Conservation (phyloP, 176 grass and related monocot species). For the Phoenix dactylifera region DNA sequence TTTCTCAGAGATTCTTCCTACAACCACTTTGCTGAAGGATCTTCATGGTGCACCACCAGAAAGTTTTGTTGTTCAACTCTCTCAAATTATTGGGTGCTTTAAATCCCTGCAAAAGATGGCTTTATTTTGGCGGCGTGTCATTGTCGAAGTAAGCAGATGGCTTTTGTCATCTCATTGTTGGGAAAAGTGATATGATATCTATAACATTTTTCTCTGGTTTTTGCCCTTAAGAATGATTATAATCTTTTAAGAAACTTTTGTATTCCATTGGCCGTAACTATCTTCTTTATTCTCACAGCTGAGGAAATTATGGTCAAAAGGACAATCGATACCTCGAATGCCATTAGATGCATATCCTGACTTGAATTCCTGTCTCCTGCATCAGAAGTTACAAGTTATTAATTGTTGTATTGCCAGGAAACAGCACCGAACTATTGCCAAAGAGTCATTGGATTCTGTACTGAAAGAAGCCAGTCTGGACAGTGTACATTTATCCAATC, state of each 20-base stretch:
- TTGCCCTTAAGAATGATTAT: no score
- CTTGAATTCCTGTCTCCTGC: conserved; percentile 88
- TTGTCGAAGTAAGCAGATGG: conserved; percentile 47
- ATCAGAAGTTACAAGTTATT: conserved; percentile 96
- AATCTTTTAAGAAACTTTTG: no score
- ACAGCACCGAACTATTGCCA: conserved; percentile 49
- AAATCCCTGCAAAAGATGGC: conserved; percentile 83
- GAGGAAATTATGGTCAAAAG: conserved; percentile 81
- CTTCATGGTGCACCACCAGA: conserved; percentile 79
- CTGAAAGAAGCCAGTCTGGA: conserved; percentile 30
- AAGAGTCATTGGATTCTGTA: conserved; percentile 50
- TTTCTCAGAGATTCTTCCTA: conserved; percentile 24
- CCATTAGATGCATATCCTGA: conserved; percentile 62
- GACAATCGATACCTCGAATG: conserved; percentile 67
- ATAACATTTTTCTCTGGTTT: no score
- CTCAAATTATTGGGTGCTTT: conserved; percentile 52
- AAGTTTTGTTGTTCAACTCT: conserved; percentile 76
- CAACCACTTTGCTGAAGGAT: conserved; percentile 34
- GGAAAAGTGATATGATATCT: no score
- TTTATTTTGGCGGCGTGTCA: conserved; percentile 63
- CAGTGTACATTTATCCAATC: conserved; percentile 19
- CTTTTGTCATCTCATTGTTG: not conserved
- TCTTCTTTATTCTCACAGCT: conserved; percentile 53
- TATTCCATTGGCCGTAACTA: not conserved
- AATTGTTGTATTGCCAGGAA: conserved; percentile 98